Percentiles rank a stretch among this genome's conserved stretches.
phyloP scores from a whole-genome alignment of 306 rosid genomes.

The Phaseolus lunatus region DNA sequence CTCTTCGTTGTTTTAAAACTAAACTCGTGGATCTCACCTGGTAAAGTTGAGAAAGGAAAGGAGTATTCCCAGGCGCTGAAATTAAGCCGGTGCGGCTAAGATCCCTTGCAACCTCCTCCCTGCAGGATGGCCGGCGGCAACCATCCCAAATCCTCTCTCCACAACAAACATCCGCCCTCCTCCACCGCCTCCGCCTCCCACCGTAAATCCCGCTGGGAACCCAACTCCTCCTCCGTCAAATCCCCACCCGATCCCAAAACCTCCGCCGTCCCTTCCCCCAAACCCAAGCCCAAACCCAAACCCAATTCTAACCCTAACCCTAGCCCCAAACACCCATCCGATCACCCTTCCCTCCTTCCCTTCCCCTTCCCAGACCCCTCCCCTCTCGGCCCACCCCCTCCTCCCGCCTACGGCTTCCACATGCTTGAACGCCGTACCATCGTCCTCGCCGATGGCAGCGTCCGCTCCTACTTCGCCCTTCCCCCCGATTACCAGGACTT shows the following conservation, averaged over 20 bases:
- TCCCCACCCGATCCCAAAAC: slow-evolving; percentile 56
- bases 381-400: slow-evolving; percentile 75
- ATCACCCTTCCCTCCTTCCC: slow-evolving; percentile 41
- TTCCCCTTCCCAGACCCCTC: slow-evolving; percentile 68
- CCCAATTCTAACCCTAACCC: slow-evolving; percentile 21
- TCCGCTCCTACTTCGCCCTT: slow-evolving; percentile 90
- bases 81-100: background rate
- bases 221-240: slow-evolving; percentile 44
- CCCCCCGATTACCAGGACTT: slow-evolving; percentile 89
- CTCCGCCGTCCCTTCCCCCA: slow-evolving; percentile 55
- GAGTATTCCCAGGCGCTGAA: background rate
- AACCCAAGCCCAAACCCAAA: slow-evolving; percentile 41
- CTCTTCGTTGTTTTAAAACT: background rate
- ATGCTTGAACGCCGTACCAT: slow-evolving; percentile 96
- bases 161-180: slow-evolving; percentile 44
- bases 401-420: slow-evolving; percentile 93
- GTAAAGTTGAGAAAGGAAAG: background rate
- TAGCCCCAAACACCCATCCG: slow-evolving; percentile 47
- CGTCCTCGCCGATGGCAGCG: slow-evolving; percentile 88
- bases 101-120: background rate
- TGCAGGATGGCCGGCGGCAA: slow-evolving; percentile 81
- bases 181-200: slow-evolving; percentile 51
- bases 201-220: slow-evolving; percentile 91
- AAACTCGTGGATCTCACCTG: background rate
- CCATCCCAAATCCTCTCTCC: slow-evolving; percentile 55